Base-by-base conservation (phyloP, 2,329 filamentous ascomycete genomes). In the Daldinia sp. region DNA sequence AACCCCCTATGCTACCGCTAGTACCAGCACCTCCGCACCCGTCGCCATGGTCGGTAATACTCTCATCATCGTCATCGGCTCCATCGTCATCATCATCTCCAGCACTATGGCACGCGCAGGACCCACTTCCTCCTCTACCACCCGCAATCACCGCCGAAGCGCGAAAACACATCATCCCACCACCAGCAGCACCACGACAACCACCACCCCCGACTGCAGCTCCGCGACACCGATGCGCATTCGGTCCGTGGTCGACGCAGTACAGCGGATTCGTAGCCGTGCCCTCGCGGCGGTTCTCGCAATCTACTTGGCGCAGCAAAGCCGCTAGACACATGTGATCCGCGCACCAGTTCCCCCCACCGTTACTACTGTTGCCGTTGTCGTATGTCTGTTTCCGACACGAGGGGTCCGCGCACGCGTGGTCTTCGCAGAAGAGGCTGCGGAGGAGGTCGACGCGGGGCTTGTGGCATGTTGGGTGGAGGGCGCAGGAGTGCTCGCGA, bases 381-480 rank as follows among this genome's bases (percentile, higher is more conserved):
- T 59, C 59, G 50, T 69, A 57, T 18, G 59, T 54, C 58, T 70
- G 61, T 39, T 46, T 48, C 10, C 33, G 46, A 33, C 73, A 75
- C 4, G 7, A 41, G 1, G 26, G 15, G 2, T 59, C 60, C 10
- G 63, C 62, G 68, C 74, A 76, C 66, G 72, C 72, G 61, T 76
- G 74, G 55, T 67, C 66, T n/a, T 51, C 26, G 69, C 74, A 76
- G 65, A 72, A 78, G 20, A 76, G 60, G 20, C 73, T 67, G 18
- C 63, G 69, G 7, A 56, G 48, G 4, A 65, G 37, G 41, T 68
- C 68, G 13, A 67, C 68, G 51, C 69, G 70, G 10, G 72, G 62
- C 23, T 69, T 54, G 18, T 44, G 39, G 60, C 73, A 75, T 18
- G 48, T 23, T 1, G 51, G 51, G 61, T 65, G 65, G 15, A 65